Evolutionary conservation across 75 land plant species (phyloP).

Genomic region (Pinus tabuliformis): DNA sequence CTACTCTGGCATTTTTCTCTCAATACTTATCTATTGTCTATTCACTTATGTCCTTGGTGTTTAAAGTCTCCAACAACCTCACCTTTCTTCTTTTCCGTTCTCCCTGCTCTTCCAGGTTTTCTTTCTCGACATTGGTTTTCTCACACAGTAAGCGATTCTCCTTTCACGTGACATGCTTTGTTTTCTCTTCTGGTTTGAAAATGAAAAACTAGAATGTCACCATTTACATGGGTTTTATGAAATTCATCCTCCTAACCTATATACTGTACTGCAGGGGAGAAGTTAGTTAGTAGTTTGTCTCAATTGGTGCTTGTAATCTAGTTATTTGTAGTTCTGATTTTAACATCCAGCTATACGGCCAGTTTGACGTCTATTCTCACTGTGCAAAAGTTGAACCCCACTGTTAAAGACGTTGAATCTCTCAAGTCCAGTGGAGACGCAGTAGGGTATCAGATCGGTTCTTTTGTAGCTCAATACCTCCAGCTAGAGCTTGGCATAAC

Average conservation of each 20-base stretch:
- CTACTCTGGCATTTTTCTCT: no score
- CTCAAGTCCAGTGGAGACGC: constrained; percentile 17
- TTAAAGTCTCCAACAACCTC: no score
- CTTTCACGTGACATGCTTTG: no score
- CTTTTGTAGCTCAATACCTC: constrained; percentile 43
- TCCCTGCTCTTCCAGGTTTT: no score
- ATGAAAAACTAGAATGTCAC: not conserved
- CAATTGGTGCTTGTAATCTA: constrained; percentile 67
- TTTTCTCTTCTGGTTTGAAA: no score
- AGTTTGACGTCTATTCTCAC: constrained; percentile 84
- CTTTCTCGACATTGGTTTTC: no score
- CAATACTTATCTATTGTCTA: no score
- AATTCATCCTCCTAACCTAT: not conserved
- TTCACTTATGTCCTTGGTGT: no score
- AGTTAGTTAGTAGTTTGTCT: constrained; percentile 65
- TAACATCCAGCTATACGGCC: constrained; percentile 89
- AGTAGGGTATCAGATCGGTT: constrained; percentile 42
- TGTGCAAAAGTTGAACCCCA: constrained; percentile 37
- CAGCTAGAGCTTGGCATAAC: constrained; percentile 15
- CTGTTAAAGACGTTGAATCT: constrained; percentile 19
- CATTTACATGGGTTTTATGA: no score
- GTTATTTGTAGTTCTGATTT: constrained; percentile 85
- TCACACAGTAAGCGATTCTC: no score
- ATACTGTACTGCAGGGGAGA: constrained; percentile 45
- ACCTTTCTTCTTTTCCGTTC: no score